Evolutionary conservation across 1,284 basidiomycete genomes (phyloP).

Genomic region (Ustilago curta): DNA sequence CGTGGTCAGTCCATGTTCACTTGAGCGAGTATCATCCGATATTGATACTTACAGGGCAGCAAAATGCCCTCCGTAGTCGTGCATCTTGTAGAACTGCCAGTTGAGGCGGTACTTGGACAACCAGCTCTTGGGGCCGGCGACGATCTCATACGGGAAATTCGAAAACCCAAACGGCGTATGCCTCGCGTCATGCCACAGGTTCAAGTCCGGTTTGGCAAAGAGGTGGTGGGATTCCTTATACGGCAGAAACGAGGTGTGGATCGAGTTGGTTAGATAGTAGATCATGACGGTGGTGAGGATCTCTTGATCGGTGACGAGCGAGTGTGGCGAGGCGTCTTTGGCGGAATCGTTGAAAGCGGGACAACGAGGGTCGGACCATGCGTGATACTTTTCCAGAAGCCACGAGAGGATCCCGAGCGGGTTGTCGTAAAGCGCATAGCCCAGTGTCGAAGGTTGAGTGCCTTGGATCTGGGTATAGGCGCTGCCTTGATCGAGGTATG

Average conservation of each 20-base stretch:
- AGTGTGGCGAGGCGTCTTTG: conserved; percentile 14
- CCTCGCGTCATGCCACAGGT: conserved; percentile 20
- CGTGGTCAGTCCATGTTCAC: background rate
- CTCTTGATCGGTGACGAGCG: conserved; percentile 49
- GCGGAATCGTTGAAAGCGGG: conserved; percentile 45
- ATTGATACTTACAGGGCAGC: conserved; percentile 53
- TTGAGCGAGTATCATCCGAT: background rate
- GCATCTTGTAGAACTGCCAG: conserved; percentile 43
- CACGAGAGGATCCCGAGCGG: conserved; percentile 36
- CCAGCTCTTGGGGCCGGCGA: conserved; percentile 46
- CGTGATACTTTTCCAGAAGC: conserved; percentile 56
- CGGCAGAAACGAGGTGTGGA: conserved; percentile 51
- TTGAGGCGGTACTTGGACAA: conserved; percentile 37
- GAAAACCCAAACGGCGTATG: conserved; percentile 50
- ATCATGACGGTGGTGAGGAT: conserved; percentile 51
- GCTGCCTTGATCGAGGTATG: conserved; percentile 32
- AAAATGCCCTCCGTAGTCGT: conserved; percentile 60
- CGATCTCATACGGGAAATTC: conserved; percentile 49
- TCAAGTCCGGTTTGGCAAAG: conserved; percentile 34
- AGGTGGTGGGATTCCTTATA: conserved; percentile 44
- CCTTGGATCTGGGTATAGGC: conserved; percentile 36
- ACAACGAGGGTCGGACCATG: conserved; percentile 56
- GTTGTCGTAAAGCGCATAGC: conserved; percentile 36
- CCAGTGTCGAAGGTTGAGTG: conserved; percentile 34
- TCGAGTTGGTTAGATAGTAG: conserved; percentile 51